Percentiles rank a stretch among this genome's conserved stretches.
phyloP scores from a whole-genome alignment of 768 basidiomycete species.

The Xanthoconium purpureum region DNA sequence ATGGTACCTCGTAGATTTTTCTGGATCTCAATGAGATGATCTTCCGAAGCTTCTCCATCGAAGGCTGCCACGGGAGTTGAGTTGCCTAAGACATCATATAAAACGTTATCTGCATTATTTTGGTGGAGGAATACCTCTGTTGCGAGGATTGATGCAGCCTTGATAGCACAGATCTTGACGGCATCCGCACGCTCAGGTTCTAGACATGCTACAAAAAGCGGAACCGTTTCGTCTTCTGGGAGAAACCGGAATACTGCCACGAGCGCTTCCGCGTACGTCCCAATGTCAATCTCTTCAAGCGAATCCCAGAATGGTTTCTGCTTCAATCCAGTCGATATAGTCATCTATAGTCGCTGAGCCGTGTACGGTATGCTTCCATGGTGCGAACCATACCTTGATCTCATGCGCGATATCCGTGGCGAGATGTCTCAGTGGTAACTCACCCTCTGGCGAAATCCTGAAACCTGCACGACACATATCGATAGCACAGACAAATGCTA shows the following conservation, averaged over 20 bases:
- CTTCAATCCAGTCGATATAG: slow-evolving; percentile 27
- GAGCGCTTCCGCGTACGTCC: slow-evolving; percentile 71
- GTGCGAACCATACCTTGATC: slow-evolving; percentile 52
- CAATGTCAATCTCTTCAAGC: slow-evolving; percentile 69
- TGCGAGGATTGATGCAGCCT: slow-evolving; percentile 65
- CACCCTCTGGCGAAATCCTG: slow-evolving; percentile 53
- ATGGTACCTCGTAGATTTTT: slow-evolving; percentile 53
- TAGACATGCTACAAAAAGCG: slow-evolving; percentile 61
- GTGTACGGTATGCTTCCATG: slow-evolving; percentile 18
- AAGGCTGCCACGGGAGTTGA: slow-evolving; percentile 54
- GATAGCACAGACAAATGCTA: slow-evolving; percentile 67
- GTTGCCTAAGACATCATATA: slow-evolving; percentile 38
- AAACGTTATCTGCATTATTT: neutral
- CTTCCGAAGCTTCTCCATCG: slow-evolving; percentile 47
- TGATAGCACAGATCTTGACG: slow-evolving; percentile 73
- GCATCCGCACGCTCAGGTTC: slow-evolving; percentile 78
- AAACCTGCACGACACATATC: slow-evolving; percentile 72
- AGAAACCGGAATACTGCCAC: slow-evolving; percentile 71
- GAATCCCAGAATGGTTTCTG: slow-evolving; percentile 72
- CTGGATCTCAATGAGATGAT: slow-evolving; percentile 48
- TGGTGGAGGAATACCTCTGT: slow-evolving; percentile 50
- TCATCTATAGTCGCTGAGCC: slow-evolving; percentile 17
- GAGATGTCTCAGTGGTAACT: slow-evolving; percentile 60
- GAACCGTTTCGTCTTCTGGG: slow-evolving; percentile 56
- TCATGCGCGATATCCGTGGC: slow-evolving; percentile 77